Conservation (phyloP, 2,329 filamentous ascomycete species). For the Sclerotinia minor region DNA sequence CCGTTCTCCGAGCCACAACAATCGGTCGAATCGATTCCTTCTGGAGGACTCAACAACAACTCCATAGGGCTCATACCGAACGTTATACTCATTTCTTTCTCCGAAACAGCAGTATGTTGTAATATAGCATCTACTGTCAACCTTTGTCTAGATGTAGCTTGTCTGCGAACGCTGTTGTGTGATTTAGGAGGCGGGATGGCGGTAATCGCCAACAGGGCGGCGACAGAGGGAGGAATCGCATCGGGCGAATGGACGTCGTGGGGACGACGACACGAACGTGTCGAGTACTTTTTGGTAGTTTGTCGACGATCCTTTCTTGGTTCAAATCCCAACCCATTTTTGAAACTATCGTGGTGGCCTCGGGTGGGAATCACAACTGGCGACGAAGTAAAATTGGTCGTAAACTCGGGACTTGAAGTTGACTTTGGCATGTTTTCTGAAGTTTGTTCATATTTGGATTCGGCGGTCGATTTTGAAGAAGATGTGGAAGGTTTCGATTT, state of each 20-base stretch:
- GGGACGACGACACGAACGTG: slow-evolving; percentile 38
- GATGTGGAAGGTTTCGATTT: slow-evolving; percentile 8
- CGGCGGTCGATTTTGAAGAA: not conserved
- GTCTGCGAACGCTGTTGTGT: slow-evolving; percentile 28
- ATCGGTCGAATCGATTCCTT: slow-evolving; percentile 54
- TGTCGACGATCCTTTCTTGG: slow-evolving; percentile 31
- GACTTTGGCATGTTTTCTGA: slow-evolving; percentile 18
- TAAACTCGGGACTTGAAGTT: slow-evolving; percentile 4
- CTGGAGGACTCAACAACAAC: slow-evolving; percentile 59
- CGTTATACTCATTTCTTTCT: slow-evolving; percentile 57
- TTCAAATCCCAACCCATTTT: slow-evolving; percentile 29
- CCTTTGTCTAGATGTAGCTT: slow-evolving; percentile 36
- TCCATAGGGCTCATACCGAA: slow-evolving; percentile 58
- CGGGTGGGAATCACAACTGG: slow-evolving; percentile 36
- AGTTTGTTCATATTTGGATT: slow-evolving; percentile 13
- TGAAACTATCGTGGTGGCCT: slow-evolving; percentile 31
- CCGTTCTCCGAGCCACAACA: slow-evolving; percentile 53
- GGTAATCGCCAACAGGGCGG: slow-evolving; percentile 61
- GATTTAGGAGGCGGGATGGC: slow-evolving; percentile 54
- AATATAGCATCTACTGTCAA: slow-evolving; percentile 60
- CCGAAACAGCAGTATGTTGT: slow-evolving; percentile 50
- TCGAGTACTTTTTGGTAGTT: slow-evolving; percentile 29
- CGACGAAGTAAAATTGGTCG: slow-evolving; percentile 10
- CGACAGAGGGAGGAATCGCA: slow-evolving; percentile 58
- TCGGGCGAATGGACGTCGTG: slow-evolving; percentile 53